Conservation (phyloP, 176 grass and related monocot genomes). For the Puccinellia tenuiflora region DNA sequence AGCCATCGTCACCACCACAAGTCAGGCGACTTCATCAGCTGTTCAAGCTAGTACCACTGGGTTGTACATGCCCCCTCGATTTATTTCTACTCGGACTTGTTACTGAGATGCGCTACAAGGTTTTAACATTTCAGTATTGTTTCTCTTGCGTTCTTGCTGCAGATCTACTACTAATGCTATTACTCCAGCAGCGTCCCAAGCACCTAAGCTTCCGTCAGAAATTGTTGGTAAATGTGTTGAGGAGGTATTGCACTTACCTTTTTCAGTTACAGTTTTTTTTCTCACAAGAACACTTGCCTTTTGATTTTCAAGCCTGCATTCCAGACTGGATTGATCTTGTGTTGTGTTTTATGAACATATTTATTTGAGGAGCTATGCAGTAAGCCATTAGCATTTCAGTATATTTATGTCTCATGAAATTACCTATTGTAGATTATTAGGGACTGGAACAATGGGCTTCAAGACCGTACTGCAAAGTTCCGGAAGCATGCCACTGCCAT, state of each 20-base stretch:
- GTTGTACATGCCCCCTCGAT: conserved; percentile 44
- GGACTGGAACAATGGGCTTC: conserved; percentile 96
- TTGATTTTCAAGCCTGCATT: neutral
- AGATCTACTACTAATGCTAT: conserved; percentile 53
- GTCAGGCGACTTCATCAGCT: conserved; percentile 51
- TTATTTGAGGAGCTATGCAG: neutral
- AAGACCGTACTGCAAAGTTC: conserved; percentile 91
- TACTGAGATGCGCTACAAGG: neutral
- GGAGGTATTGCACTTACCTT: conserved; percentile 46
- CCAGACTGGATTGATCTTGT: neutral
- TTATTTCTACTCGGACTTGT: conserved; percentile 14
- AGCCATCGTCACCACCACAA: conserved; percentile 42
- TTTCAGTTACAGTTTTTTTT: neutral
- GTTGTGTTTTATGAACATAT: neutral
- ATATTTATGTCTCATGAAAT: neutral
- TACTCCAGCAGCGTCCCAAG: conserved; percentile 44
- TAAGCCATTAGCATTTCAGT: neutral
- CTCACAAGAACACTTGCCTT: neutral
- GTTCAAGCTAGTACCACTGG: conserved; percentile 65
- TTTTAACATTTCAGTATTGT: conserved; percentile 16
- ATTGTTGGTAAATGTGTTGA: conserved; percentile 92
- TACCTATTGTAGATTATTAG: conserved; percentile 77
- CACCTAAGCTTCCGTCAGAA: conserved; percentile 86
- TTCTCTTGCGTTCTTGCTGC: conserved; percentile 7
- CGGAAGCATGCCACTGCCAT: conserved; percentile 87